Evolutionary conservation across 192 early-diverging fungal species (phyloP).

Genomic region (Bifiguratus adelaidae): DNA sequence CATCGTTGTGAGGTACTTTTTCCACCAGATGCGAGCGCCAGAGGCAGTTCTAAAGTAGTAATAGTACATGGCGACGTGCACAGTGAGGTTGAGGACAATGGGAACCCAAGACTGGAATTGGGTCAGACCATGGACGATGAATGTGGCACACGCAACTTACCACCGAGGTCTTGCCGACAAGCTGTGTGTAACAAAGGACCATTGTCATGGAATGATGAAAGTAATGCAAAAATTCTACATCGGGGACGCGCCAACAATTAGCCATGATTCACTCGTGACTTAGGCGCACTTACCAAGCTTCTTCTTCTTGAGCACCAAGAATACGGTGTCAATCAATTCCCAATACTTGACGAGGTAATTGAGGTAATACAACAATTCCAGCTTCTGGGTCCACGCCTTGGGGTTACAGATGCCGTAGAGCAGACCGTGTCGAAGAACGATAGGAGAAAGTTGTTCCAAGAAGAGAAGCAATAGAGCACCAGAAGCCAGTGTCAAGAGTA

Average conservation of each 20-base stretch:
- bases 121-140: not conserved
- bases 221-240: constrained; percentile 76
- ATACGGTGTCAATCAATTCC: constrained; percentile 83
- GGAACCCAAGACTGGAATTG: constrained; percentile 53
- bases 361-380: constrained; percentile 81
- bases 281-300: constrained; percentile 43
- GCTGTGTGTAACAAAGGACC: constrained; percentile 76
- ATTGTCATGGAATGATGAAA: constrained; percentile 91
- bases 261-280: not conserved
- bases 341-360: constrained; percentile 91
- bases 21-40: constrained; percentile 83
- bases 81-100: constrained; percentile 73
- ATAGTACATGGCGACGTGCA: constrained; percentile 90
- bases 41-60: constrained; percentile 77
- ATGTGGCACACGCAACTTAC: constrained; percentile 35
- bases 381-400: constrained; percentile 61
- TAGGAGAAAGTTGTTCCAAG: constrained; percentile 67
- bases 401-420: constrained; percentile 60
- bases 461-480: constrained; percentile 57
- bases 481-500: constrained; percentile 60
- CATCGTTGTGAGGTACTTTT: constrained; percentile 81
- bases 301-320: constrained; percentile 79
- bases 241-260: not conserved
- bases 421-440: constrained; percentile 52
- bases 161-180: constrained; percentile 61